Evolutionary conservation across 768 basidiomycete species (phyloP), one percentile per base, ranked within the genome.

Genomic region (Russula dissimulans): DNA sequence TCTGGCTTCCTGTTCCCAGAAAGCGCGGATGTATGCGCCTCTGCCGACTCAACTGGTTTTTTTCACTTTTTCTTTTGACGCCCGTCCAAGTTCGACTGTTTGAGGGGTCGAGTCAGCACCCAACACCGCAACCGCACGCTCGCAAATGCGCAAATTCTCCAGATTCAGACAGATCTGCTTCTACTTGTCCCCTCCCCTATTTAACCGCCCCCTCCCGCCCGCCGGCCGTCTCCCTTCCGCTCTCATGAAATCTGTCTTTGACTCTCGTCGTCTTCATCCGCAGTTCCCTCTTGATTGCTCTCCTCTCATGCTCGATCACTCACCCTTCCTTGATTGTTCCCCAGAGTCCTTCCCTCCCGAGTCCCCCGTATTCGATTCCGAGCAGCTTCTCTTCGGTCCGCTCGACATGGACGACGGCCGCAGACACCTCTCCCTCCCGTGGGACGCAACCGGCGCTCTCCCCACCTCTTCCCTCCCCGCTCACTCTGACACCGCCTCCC

Each of bases 361-460:
- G 60, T 57, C 66, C 56, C 66, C 71, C 53, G 36, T 69, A 47
- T 63, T 71, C n/a, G 79, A 82, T 66, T 65, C 69, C 26, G 80
- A 82, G 68, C 77, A 79, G 60, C 74, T 83, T 73, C 77, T 84
- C 70, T 84, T 85, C 67, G 81, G 79, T 53, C 64, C 64, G 64
- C 72, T 82, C 69, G 82, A 85, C 67, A 74, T 83, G 67, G 83
- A 85, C 67, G 80, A 83, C 65, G 47, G 60, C 14, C 60, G 66
- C 54, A 56, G 59, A 64, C 65, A 68, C 68, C 66, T 67, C 14
- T 56, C 67, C 52, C 60, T 68, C 57, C 55, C 69, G n/a, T 72
- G 71, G 70, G 73, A 80, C 60, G 75, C 79, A 67, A 74, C 78
- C 26, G 60, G 70, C 29, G 74, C 72, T 68, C 72, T 78, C 45